Evolutionary conservation across 345 rosid genomes (phyloP).

Genomic region (Ceriops zippeliana): DNA sequence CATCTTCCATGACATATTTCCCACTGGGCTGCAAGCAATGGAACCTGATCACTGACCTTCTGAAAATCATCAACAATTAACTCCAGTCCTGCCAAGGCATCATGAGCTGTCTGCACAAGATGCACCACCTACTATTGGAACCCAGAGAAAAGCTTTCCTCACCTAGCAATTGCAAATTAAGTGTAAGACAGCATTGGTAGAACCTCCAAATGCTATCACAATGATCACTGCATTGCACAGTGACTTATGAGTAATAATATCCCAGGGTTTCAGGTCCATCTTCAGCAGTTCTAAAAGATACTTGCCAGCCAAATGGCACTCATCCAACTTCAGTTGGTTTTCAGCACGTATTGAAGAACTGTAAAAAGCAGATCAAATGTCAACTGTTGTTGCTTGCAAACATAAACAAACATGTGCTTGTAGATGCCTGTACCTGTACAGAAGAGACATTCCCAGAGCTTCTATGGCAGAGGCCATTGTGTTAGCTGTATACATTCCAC

Average conservation of each 20-base stretch:
- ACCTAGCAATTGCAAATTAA: slow-evolving; percentile 95
- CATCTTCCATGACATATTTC: slow-evolving; percentile 93
- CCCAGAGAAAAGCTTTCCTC: slow-evolving; percentile 11
- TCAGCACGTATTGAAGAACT: slow-evolving; percentile 99
- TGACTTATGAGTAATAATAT: slow-evolving; percentile 75
- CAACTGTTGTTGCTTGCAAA: not conserved
- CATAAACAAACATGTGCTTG: not conserved
- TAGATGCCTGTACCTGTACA: not conserved
- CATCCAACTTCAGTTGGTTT: slow-evolving; percentile 82
- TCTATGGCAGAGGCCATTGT: slow-evolving; percentile 99
- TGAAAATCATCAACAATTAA: slow-evolving; percentile 92
- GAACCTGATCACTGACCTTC: slow-evolving; percentile 86
- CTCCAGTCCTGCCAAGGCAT: slow-evolving; percentile 58
- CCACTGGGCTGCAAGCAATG: slow-evolving; percentile 99
- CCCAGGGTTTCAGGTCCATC: slow-evolving; percentile 92
- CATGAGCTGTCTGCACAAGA: slow-evolving; percentile 21
- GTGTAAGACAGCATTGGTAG: slow-evolving; percentile 96
- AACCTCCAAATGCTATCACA: slow-evolving; percentile 97
- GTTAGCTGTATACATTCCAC: slow-evolving; percentile 99
- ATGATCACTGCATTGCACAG: slow-evolving; percentile 88
- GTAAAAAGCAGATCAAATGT: slow-evolving; percentile 19
- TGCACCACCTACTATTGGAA: not conserved
- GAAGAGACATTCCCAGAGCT: slow-evolving; percentile 87
- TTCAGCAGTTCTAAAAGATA: slow-evolving; percentile 69
- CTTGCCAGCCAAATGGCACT: slow-evolving; percentile 90